Base-by-base conservation (phyloP, 345 rosid genomes). In the Brassica juncea region DNA sequence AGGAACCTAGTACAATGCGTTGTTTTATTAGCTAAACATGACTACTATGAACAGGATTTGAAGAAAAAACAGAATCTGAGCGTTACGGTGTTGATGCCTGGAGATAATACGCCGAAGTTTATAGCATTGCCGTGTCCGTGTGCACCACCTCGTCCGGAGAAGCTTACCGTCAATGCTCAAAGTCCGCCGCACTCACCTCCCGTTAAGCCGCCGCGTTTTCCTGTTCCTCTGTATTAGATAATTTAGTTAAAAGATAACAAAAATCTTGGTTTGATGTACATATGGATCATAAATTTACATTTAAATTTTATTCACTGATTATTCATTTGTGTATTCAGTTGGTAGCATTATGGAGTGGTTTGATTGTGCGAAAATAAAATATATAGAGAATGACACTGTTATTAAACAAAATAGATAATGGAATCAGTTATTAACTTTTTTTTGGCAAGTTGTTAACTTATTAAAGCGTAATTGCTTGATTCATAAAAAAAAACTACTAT, bases 121-220 rank as follows among this genome's bases (percentile, higher is more conserved):
- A 89, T 94, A 78, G 98, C 98, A 83, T 83, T 94, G 86, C 98
- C 98, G 37, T 89, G 97, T 77, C 97, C 98, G 0, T 86, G 96
- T 74, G 82, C 87, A 87, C 94, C 98, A 6, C 85, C 82, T 28
- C 84, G 85, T 2, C 74, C 84, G 47, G 91, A 88, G 35, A 84
- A 82, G 59, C 70, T 83, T 7, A 81, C 71, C 8, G 84, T 85
- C 2, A 49, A 79, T 67, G 88, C 76, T 67, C 81, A 84, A 23
- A 86, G 84, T 70, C 87, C 84, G 27, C 88, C 88, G 25, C 73
- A 16, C 7, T 66, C 84, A 4, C 73, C 84, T 8, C 81, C 78
- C 57, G 77, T 81, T 1, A 89, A 90, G 73, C 81, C 85, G 66
- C 92, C 87, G 6, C 87, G 85, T 59, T 72, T 86, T 60, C 91